Conservation (phyloP, 345 rosid genomes). For the Hirschfeldia incana region DNA sequence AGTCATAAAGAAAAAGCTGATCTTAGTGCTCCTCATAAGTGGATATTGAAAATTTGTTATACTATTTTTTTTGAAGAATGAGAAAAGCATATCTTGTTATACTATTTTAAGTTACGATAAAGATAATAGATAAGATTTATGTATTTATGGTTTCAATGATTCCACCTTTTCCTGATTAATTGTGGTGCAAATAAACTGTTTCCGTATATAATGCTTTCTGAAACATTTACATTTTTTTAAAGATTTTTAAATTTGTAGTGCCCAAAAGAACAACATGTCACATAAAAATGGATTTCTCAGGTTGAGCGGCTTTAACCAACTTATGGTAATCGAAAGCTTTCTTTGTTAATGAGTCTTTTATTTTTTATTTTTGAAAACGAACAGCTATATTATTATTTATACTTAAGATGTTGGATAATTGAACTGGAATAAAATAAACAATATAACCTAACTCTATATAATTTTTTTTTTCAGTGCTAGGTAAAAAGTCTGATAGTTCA, state of each 20-base stretch:
- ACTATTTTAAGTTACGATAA: conserved; percentile 2
- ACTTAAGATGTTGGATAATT: too few relatives aligned
- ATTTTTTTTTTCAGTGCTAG: too few relatives aligned
- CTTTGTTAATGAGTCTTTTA: too few relatives aligned
- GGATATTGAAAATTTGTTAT: conserved; percentile 11
- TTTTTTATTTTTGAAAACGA: too few relatives aligned
- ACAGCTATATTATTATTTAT: too few relatives aligned
- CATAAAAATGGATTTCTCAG: neutral
- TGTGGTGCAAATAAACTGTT: conserved; percentile 21
- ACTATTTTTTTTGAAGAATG: neutral
- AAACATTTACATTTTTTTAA: neutral
- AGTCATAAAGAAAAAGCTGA: conserved; percentile 40
- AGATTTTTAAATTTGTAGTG: neutral
- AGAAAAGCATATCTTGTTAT: neutral
- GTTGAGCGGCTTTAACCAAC: neutral
- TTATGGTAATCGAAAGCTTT: neutral
- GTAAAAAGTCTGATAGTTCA: too few relatives aligned
- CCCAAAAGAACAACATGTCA: conserved; percentile 10
- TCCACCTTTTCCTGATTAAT: conserved; percentile 12
- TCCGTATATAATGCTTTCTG: neutral
- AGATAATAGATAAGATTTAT: conserved; percentile 26
- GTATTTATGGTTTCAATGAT: conserved; percentile 12
- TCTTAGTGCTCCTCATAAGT: conserved; percentile 42
- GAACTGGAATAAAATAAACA: too few relatives aligned
- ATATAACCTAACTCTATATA: too few relatives aligned